Evolutionary conservation across 2,329 filamentous ascomycete species (phyloP), one percentile per base, ranked within the genome.

Genomic region (Fusarium armeniacum): DNA sequence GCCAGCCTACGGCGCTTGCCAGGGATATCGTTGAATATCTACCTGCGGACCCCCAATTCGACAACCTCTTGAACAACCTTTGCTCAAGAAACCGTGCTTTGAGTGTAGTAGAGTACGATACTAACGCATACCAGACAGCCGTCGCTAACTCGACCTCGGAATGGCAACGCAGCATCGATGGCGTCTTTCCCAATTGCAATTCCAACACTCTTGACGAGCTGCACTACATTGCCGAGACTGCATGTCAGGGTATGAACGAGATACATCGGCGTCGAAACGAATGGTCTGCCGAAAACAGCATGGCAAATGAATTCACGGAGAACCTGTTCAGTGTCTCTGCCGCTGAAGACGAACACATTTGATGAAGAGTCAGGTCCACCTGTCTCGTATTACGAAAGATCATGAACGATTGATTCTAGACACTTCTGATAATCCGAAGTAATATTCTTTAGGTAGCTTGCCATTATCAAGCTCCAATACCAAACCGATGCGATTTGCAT

Each of bases 131-230:
- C 65, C 78, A 80, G 68, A 73, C 73, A 43, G 75, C 76, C n/a
- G 76, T 81, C n/a, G 73, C 68, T 15, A 83, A 82, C 60, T 74
- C 78, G 6, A 83, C 81, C 3, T 82, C 82, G 16, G 69, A 76
- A 54, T 83, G 81, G 80, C 79, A 80, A 67, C 77, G 77, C 56
- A 80, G 80, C 57, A 80, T 84, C 58, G 82, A 84, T 65, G 81
- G 81, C 35, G 69, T 80, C 7, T 85, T 84, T 60, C 76, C 78
- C 28, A 84, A 84, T 70, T 79, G 78, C 69, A 83, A 83, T 61
- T 76, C 77, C 20, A 80, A 76, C 28, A 83, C 82, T 10, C 78
- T 83, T n/a, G 77, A 81, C 35, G 80, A 82, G 63, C 75, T 84
- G 60, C 81, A 83, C 55, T 77, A 78, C 49, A 83, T 84, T 60